phyloP scores from a whole-genome alignment of 2,329 filamentous ascomycete genomes.

The Laburnicola sp. region DNA sequence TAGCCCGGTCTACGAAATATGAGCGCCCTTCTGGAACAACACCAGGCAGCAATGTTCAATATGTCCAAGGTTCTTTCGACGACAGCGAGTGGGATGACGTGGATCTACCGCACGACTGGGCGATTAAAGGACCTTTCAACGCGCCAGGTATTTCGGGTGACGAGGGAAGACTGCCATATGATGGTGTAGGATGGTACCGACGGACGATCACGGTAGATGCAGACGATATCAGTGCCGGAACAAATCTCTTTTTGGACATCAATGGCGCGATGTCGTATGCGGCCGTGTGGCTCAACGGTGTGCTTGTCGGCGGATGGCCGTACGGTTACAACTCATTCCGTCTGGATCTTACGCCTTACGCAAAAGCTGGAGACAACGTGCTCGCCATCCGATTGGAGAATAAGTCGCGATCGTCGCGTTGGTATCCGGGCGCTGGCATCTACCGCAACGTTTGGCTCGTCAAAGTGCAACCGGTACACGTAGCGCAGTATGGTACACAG shows the following conservation, averaged over 20 bases:
- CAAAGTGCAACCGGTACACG: constrained; percentile 50
- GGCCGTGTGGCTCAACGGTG: constrained; percentile 57
- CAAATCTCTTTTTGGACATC: constrained; percentile 52
- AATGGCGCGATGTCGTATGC: constrained; percentile 59
- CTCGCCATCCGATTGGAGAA: constrained; percentile 59
- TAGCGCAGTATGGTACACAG: constrained; percentile 56
- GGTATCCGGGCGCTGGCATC: constrained; percentile 59
- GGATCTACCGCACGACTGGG: constrained; percentile 56
- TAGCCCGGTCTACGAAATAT: constrained; percentile 36
- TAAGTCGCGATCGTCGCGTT: constrained; percentile 53
- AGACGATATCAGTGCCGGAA: constrained; percentile 35
- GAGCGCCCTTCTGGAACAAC: constrained; percentile 35
- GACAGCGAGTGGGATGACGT: constrained; percentile 50
- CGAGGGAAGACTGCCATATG: constrained; percentile 53
- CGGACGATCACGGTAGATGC: constrained; percentile 42
- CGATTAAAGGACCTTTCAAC: constrained; percentile 52
- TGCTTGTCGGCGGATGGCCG: constrained; percentile 57
- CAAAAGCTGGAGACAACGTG: constrained; percentile 43
- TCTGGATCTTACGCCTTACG: constrained; percentile 54
- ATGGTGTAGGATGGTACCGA: constrained; percentile 61
- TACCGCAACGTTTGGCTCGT: constrained; percentile 61
- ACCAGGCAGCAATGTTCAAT: constrained; percentile 38
- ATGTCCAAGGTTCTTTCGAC: constrained; percentile 42
- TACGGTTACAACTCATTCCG: constrained; percentile 58
- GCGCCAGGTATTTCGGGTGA: constrained; percentile 42